Evolutionary conservation across 2,329 filamentous ascomycete species (phyloP).

Genomic region (Fusarium armeniacum): DNA sequence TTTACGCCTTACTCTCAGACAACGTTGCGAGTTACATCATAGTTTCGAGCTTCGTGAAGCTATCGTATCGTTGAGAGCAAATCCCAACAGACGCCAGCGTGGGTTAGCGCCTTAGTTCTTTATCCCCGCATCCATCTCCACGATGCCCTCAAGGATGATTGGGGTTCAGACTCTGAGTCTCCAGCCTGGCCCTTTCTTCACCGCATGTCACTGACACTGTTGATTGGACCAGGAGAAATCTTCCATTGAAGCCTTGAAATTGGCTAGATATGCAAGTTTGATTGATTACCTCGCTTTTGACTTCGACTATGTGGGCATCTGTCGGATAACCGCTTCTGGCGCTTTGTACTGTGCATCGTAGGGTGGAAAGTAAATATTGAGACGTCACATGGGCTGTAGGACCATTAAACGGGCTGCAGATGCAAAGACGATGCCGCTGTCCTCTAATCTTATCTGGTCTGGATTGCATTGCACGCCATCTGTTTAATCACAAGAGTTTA

Average conservation of each 20-base stretch:
- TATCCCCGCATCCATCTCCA: constrained; percentile 48
- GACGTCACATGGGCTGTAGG: constrained; percentile 25
- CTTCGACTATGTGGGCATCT: constrained; percentile 13
- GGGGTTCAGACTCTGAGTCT: constrained; percentile 23
- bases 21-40: constrained; percentile 29
- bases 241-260: constrained; percentile 28
- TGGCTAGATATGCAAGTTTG: constrained; percentile 42
- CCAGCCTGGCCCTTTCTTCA: constrained; percentile 38
- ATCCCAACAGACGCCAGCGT: constrained; percentile 41
- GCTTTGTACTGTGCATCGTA: constrained; percentile 28
- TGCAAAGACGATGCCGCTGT: constrained; percentile 5
- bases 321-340: constrained; percentile 18
- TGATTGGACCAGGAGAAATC: constrained; percentile 22
- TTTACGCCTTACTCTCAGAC: constrained; percentile 3
- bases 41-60: constrained; percentile 22
- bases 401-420: constrained; percentile 16
- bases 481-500: constrained; percentile 11
- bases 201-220: constrained; percentile 46
- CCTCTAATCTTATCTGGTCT: constrained; percentile 1
- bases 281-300: constrained; percentile 16
- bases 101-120: constrained; percentile 26
- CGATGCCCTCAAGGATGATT: constrained; percentile 42
- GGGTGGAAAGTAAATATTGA: constrained; percentile 24
- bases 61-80: constrained; percentile 38
- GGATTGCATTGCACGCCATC: constrained; percentile 8